phyloP scores from a whole-genome alignment of 805 yeast genomes.

The Saturnispora mendoncae region DNA sequence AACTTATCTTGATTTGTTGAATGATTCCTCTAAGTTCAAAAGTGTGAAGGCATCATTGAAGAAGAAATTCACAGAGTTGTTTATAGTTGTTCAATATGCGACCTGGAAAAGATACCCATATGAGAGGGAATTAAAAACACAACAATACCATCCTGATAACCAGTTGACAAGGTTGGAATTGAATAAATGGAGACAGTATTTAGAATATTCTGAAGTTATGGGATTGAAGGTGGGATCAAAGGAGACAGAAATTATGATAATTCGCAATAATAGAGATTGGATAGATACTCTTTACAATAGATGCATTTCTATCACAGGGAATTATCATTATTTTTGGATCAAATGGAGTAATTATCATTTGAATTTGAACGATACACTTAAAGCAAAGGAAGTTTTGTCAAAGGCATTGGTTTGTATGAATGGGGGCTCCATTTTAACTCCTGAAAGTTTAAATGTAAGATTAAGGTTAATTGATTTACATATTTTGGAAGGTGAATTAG shows the following conservation, averaged over 20 bases:
- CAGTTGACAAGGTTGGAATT: constrained; percentile 36
- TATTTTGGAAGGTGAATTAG: constrained; percentile 29
- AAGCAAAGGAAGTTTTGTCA: constrained; percentile 33
- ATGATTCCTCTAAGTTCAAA: constrained; percentile 15
- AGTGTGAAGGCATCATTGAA: constrained; percentile 33
- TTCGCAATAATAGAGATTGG: constrained; percentile 19
- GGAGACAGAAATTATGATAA: constrained; percentile 16
- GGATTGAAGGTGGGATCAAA: constrained; percentile 18
- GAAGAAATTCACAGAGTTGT: constrained; percentile 43
- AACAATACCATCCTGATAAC: constrained; percentile 31
- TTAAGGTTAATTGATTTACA: constrained; percentile 38
- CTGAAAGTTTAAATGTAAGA: constrained; percentile 21
- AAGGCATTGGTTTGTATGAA: constrained; percentile 18
- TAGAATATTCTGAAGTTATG: constrained; percentile 41
- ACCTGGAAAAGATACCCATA: constrained; percentile 40
- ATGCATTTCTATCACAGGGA: constrained; percentile 37
- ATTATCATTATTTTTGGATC: constrained; percentile 42
- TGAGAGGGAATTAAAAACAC: constrained; percentile 36
- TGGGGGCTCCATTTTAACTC: background rate
- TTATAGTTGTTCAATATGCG: constrained; percentile 46
- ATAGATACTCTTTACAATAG: constrained; percentile 37
- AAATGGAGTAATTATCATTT: constrained; percentile 38
- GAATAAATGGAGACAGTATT: constrained; percentile 49
- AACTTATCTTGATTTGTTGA: constrained; percentile 22
- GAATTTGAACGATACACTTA: constrained; percentile 23